Percentiles rank a stretch among this genome's conserved stretches.
These are phyloP conservation scores for Musa troglodytarum DNA, from an alignment of 176 grass and related monocot species.

Conservation along the genomic window DNA sequence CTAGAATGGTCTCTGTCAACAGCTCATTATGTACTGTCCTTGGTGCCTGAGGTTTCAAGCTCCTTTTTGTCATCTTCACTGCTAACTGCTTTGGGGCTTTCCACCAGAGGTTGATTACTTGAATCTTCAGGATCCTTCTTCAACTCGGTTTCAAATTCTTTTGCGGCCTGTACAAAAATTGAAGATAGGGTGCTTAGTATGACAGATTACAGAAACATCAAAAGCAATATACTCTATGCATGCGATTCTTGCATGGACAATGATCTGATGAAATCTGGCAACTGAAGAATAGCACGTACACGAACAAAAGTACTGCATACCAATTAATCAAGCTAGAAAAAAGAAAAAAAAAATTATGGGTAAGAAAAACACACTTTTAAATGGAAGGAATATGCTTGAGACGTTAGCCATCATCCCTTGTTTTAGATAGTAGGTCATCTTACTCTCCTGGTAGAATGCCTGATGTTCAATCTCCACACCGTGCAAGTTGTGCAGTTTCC, in stretches of 20 bases:
- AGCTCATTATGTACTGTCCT: slow-evolving; percentile 40
- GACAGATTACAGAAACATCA: background rate
- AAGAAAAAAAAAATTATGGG: background rate
- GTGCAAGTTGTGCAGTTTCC: too few species aligned
- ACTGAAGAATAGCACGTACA: background rate
- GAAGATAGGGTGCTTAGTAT: background rate
- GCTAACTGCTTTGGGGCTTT: slow-evolving; percentile 14
- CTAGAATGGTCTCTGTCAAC: background rate
- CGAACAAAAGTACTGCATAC: background rate
- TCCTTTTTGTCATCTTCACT: slow-evolving; percentile 33
- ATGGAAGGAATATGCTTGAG: too few species aligned
- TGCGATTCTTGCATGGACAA: background rate
- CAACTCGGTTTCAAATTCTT: slow-evolving; percentile 77
- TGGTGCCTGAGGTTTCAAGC: slow-evolving; percentile 42
- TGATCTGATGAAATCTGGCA: background rate
- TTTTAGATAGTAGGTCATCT: too few species aligned
- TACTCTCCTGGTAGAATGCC: too few species aligned
- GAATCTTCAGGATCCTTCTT: slow-evolving; percentile 41
- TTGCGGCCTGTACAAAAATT: slow-evolving; percentile 38
- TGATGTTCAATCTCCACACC: too few species aligned
- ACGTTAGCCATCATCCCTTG: too few species aligned
- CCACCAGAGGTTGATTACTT: slow-evolving; percentile 32
- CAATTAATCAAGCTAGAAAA: background rate
- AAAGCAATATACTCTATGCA: background rate
- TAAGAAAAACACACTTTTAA: too few species aligned